Evolutionary conservation across 257 asterid species (phyloP), one percentile per base, ranked within the genome.

Genomic region (Capsicum baccatum): DNA sequence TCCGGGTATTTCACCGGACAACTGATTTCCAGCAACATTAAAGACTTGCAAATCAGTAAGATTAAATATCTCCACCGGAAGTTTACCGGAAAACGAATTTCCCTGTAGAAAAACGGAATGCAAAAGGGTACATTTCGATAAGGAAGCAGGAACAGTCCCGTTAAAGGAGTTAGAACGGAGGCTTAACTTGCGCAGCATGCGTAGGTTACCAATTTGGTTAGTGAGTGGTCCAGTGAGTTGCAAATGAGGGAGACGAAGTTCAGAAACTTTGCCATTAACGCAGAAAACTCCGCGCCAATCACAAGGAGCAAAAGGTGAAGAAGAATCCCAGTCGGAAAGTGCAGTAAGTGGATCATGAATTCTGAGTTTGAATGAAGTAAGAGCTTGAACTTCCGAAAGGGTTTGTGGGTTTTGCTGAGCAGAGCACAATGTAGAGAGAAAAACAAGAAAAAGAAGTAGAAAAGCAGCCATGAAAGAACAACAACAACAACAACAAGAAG

Each of bases 251-350:
- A 93, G 91, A 1, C 92, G 92, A 73, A 93, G 91, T 86, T 91
- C 94, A 47, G 69, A 89, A 6, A 93, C 96, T 35, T 83, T 89
- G 8, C 83, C 83, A 42, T 80, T 33, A 57, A 73, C 55, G 82
- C 97, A 93, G 6, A 79, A 79, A 14, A 93, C 90, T 8, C 97
- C 97, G 35, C 91, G 90, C 97, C 97, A 93, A 88, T 93, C 94
- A 87, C 97, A 93, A 6, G 97, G 97, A 70, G 94, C 92, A 6
- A 87, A 85, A 8, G 92, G 91, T 33, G 96, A 84, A 10, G 93
- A 88, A 0, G 92, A 79, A 80, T 81, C 88, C 97, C 97, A 93
- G 17, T 87, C 87, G 81, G 9, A 17, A 37, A 93, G 92, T 14
- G 86, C 89, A 37, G 88, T 89, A 17, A 90, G 88, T 10, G 97